These are phyloP conservation scores for Dryadomyces quercivorus DNA, from an alignment of 2,329 filamentous ascomycete genomes.

Conservation along the genomic window DNA sequence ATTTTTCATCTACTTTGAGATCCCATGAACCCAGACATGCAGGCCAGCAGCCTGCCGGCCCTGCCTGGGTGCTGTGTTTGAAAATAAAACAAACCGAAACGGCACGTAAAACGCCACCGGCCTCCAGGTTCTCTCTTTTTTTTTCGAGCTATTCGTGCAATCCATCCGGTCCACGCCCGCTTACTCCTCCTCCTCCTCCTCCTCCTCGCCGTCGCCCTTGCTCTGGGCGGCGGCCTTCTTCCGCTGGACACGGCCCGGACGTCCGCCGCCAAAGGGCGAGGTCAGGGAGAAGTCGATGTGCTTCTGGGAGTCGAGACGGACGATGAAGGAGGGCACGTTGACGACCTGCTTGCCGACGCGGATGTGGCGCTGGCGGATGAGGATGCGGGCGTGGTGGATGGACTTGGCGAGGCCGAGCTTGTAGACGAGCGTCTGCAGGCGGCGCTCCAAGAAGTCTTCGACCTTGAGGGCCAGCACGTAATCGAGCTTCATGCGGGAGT, in stretches of 20 bases:
- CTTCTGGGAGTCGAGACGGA: slow-evolving; percentile 99
- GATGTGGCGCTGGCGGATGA: slow-evolving; percentile 99
- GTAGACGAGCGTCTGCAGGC: slow-evolving; percentile 99
- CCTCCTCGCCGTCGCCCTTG: slow-evolving; percentile 66
- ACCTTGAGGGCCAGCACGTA: slow-evolving; percentile 99
- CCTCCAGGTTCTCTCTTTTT: background rate
- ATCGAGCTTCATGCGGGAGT: slow-evolving; percentile 99
- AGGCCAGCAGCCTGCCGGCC: too few species aligned
- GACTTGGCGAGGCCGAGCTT: slow-evolving; percentile 99
- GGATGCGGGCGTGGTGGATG: slow-evolving; percentile 99
- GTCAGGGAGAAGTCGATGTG: slow-evolving; percentile 99
- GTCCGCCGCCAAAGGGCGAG: slow-evolving; percentile 95
- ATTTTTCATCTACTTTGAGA: background rate
- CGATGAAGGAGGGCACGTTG: slow-evolving; percentile 98
- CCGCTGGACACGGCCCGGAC: slow-evolving; percentile 93
- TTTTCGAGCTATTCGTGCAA: background rate
- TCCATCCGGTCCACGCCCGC: background rate
- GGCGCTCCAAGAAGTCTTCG: slow-evolving; percentile 99
- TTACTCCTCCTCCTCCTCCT: slow-evolving; percentile 50
- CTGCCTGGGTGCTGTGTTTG: too few species aligned
- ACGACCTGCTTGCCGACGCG: slow-evolving; percentile 99
- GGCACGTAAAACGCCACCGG: background rate
- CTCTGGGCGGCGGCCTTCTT: slow-evolving; percentile 99
- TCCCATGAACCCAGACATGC: background rate
- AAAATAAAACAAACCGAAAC: background rate